A percentile compares a stretch with the other conserved stretches of the same genome.
These are phyloP conservation scores for Sherardia arvensis DNA, from an alignment of 257 asterid species.

Conservation along the genomic window DNA sequence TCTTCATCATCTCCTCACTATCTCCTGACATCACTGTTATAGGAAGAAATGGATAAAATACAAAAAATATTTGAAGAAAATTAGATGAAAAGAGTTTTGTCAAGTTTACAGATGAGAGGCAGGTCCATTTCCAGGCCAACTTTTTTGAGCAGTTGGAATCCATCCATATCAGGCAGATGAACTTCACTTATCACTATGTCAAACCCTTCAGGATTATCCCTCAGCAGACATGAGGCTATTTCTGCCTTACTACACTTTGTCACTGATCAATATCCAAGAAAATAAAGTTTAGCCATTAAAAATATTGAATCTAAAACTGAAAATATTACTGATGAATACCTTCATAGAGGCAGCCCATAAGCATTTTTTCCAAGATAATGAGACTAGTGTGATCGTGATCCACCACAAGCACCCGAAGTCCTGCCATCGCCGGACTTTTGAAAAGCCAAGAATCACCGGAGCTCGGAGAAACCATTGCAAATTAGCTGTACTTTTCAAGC, in stretches of 20 bases:
- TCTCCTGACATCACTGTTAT: background rate
- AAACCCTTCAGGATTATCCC: background rate
- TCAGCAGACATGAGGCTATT: background rate
- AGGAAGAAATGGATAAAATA: background rate
- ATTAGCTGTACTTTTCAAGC: too few relatives aligned
- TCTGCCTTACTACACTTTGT: background rate
- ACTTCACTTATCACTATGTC: background rate
- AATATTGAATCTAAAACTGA: background rate
- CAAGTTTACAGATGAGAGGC: background rate
- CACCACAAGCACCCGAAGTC: background rate
- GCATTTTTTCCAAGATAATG: slow-evolving; percentile 90
- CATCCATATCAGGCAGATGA: background rate
- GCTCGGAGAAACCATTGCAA: background rate
- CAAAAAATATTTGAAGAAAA: background rate
- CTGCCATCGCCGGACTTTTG: background rate
- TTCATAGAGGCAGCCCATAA: slow-evolving; percentile 60
- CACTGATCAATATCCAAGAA: background rate
- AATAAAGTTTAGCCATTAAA: background rate
- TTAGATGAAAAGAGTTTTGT: too few relatives aligned
- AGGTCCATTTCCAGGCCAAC: background rate
- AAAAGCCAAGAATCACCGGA: background rate
- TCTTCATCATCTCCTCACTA: background rate
- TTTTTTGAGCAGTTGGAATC: background rate
- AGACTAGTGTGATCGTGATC: slow-evolving; percentile 96
- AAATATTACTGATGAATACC: slow-evolving; percentile 30